Percentiles rank a stretch among this genome's conserved stretches.
Evolutionary conservation across 768 basidiomycete species (phyloP).

Genomic region (Sporobolomyces pararoseus): DNA sequence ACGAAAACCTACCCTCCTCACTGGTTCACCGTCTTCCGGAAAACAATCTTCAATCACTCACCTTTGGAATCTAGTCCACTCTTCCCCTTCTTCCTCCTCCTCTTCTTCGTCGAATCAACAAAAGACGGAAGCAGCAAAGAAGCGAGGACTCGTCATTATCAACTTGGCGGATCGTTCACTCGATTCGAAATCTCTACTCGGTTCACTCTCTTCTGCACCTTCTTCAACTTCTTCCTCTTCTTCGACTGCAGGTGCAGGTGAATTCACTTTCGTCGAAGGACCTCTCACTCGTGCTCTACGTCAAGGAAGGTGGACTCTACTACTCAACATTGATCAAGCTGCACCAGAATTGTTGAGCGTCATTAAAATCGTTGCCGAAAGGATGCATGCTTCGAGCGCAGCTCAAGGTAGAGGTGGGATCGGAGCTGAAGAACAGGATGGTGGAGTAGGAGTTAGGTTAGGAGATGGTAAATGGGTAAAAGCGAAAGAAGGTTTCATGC

Average conservation of each 20-base stretch:
- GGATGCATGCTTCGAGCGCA: slow-evolving; percentile 48
- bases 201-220: slow-evolving; percentile 85
- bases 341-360: slow-evolving; percentile 84
- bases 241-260: slow-evolving; percentile 62
- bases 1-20: slow-evolving; percentile 72
- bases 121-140: slow-evolving; percentile 23
- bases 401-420: slow-evolving; percentile 54
- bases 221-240: slow-evolving; percentile 16
- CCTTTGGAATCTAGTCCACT: slow-evolving; percentile 65
- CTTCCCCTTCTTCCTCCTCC: slow-evolving; percentile 56
- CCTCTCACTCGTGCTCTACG: slow-evolving; percentile 82
- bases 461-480: slow-evolving; percentile 65
- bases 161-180: slow-evolving; percentile 93
- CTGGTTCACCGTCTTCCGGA: slow-evolving; percentile 81
- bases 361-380: slow-evolving; percentile 74
- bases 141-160: slow-evolving; percentile 62
- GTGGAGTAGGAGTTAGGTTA: slow-evolving; percentile 60
- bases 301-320: slow-evolving; percentile 85
- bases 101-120: not conserved
- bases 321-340: slow-evolving; percentile 87
- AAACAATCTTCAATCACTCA: slow-evolving; percentile 76
- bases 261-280: slow-evolving; percentile 95
- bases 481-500: slow-evolving; percentile 72
- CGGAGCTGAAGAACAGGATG: slow-evolving; percentile 63
- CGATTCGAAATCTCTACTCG: slow-evolving; percentile 85